Evolutionary conservation across 176 grass and related monocot species (phyloP).

Genomic region (Thinopyrum elongatum): DNA sequence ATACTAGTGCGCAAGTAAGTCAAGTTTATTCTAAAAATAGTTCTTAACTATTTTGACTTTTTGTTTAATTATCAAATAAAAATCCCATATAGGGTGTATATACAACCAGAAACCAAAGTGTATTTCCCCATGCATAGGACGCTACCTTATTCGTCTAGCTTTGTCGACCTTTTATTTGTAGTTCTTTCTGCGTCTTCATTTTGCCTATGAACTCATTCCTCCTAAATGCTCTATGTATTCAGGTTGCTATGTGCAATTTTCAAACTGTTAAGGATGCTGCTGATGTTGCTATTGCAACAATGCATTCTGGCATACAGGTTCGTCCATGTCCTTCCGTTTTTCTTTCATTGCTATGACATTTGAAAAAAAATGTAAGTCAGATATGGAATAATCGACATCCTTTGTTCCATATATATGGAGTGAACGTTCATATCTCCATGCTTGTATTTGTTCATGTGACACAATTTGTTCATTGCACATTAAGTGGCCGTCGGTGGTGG

Average conservation of each 20-base stretch:
- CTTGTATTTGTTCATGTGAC: not conserved
- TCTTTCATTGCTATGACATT: slow-evolving; percentile 10
- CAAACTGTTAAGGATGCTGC: slow-evolving; percentile 89
- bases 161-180: not conserved
- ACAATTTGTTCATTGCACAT: not conserved
- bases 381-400: not conserved
- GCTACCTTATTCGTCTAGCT: not conserved
- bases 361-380: not conserved
- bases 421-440: not conserved
- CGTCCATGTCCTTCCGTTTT: slow-evolving; percentile 17
- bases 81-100: no score
- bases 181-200: slow-evolving; percentile 3
- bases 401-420: slow-evolving; percentile 1
- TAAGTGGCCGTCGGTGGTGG: not conserved
- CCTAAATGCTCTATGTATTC: slow-evolving; percentile 31
- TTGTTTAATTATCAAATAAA: no score
- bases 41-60: no score
- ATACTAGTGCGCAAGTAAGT: no score
- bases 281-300: slow-evolving; percentile 97
- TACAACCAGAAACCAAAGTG: no score
- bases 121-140: not conserved
- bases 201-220: slow-evolving; percentile 8
- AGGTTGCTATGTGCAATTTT: slow-evolving; percentile 99
- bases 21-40: no score
- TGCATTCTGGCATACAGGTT: slow-evolving; percentile 99